Conservation (phyloP, 148 eudicot species). For the Fallopia convolvulus region DNA sequence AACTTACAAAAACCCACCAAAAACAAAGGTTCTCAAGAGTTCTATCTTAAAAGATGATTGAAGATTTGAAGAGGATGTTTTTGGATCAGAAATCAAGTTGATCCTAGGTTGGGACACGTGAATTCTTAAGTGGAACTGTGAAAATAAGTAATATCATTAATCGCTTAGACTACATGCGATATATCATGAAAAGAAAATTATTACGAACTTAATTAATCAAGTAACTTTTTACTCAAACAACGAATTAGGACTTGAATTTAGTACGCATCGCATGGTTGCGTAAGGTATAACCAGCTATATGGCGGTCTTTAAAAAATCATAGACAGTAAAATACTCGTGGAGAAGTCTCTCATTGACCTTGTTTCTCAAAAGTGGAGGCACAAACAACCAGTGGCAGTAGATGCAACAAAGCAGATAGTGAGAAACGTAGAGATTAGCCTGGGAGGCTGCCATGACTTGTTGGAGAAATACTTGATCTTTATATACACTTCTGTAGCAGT, state of each 20-base stretch:
- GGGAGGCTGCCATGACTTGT: conserved; percentile 17
- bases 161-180: no score
- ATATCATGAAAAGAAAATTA: no score
- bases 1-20: no score
- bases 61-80: no score
- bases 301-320: background rate
- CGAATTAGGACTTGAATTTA: background rate
- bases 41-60: no score
- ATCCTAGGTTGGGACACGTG: no score
- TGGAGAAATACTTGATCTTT: conserved; percentile 22
- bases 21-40: no score
- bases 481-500: conserved; percentile 28
- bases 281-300: background rate
- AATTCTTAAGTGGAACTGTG: no score
- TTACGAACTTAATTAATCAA: no score
- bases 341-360: conserved; percentile 13
- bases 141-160: no score
- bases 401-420: conserved; percentile 35
- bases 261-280: background rate
- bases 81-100: no score
- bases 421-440: conserved; percentile 26
- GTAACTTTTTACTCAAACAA: no score
- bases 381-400: conserved; percentile 48
- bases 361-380: conserved; percentile 45
- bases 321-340: background rate